A percentile compares a stretch with the other conserved stretches of the same genome.
These are phyloP conservation scores for Xylaria cubensis DNA, from an alignment of 495 filamentous ascomycete genomes.

Conservation along the genomic window DNA sequence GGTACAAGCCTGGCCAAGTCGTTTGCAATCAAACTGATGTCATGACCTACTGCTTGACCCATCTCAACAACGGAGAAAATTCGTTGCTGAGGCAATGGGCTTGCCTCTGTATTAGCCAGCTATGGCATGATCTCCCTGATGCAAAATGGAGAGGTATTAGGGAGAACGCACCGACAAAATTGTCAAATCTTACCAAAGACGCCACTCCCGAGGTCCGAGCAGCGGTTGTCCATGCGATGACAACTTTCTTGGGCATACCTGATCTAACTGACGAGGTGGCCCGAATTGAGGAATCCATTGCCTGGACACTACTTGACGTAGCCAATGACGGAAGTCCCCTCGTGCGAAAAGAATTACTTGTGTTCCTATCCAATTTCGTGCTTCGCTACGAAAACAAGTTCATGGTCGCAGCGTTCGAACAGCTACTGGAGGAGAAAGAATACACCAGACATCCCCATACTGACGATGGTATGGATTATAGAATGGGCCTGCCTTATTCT, in stretches of 20 bases:
- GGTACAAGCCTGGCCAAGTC: slow-evolving; percentile 85
- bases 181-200: slow-evolving; percentile 84
- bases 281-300: slow-evolving; percentile 85
- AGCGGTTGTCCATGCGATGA: slow-evolving; percentile 90
- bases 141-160: slow-evolving; percentile 94
- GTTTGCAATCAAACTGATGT: slow-evolving; percentile 86
- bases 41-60: slow-evolving; percentile 80
- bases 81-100: slow-evolving; percentile 94
- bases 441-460: slow-evolving; percentile 58
- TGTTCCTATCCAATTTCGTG: slow-evolving; percentile 93
- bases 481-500: slow-evolving; percentile 62
- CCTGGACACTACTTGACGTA: slow-evolving; percentile 84
- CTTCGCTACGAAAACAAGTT: slow-evolving; percentile 92
- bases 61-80: slow-evolving; percentile 84
- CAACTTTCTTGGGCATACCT: slow-evolving; percentile 89
- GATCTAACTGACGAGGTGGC: slow-evolving; percentile 91
- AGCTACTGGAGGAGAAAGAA: slow-evolving; percentile 83
- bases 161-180: slow-evolving; percentile 75
- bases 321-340: slow-evolving; percentile 89
- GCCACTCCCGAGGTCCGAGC: slow-evolving; percentile 93
- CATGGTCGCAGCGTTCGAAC: slow-evolving; percentile 88
- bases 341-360: slow-evolving; percentile 88
- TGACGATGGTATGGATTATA: slow-evolving; percentile 61
- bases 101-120: slow-evolving; percentile 92
- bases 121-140: slow-evolving; percentile 89